Conservation (phyloP, 1,139 yeast genomes). For the Hansenula sp. region DNA sequence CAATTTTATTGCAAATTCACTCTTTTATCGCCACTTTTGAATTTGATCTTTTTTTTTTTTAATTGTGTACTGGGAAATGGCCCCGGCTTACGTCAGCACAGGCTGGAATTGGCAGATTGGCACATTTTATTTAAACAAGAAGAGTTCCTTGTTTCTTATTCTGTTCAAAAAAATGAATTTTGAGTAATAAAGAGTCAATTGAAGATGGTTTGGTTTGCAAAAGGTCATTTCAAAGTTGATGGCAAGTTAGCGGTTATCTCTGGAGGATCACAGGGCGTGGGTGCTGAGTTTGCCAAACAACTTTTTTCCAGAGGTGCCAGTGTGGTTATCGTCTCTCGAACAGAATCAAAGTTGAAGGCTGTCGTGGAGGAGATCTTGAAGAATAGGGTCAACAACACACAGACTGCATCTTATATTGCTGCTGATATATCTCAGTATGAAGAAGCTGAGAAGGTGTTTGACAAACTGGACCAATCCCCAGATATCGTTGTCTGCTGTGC, state of each 20-base stretch:
- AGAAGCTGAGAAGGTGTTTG: constrained; percentile 42
- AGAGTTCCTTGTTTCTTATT: too few species aligned
- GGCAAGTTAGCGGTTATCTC: constrained; percentile 72
- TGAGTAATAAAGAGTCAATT: too few species aligned
- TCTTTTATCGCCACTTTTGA: neutral
- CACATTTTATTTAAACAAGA: too few species aligned
- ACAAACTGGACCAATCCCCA: constrained; percentile 37
- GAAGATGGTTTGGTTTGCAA: neutral
- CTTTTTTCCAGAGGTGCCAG: constrained; percentile 54
- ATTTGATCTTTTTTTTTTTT: neutral
- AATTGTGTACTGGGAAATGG: too few species aligned
- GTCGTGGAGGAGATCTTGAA: constrained; percentile 44
- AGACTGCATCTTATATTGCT: constrained; percentile 40
- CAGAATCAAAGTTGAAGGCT: constrained; percentile 47
- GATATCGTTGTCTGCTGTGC: constrained; percentile 85
- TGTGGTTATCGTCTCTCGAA: constrained; percentile 75
- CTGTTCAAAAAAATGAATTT: too few species aligned
- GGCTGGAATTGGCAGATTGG: too few species aligned
- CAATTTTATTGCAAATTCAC: neutral
- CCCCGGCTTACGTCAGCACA: neutral
- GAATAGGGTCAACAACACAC: constrained; percentile 15
- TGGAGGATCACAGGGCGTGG: constrained; percentile 96
- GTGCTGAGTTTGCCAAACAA: constrained; percentile 69
- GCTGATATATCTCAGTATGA: constrained; percentile 67
- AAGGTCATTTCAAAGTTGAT: constrained; percentile 24